Evolutionary conservation across 2,329 filamentous ascomycete genomes (phyloP).

Genomic region (Aspergillus caelatus): DNA sequence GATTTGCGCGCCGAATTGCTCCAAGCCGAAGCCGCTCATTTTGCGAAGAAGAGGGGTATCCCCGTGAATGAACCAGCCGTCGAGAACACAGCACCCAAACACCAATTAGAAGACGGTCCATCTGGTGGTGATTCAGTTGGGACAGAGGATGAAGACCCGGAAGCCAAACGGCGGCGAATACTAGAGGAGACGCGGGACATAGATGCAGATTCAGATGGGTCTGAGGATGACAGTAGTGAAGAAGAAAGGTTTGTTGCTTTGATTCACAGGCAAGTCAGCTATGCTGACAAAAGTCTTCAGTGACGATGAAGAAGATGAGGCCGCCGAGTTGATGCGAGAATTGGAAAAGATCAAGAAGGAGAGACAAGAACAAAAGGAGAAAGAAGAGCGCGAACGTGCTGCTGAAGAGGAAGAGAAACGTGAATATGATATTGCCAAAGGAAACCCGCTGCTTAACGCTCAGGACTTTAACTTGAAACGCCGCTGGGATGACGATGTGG

Average conservation of each 20-base stretch:
- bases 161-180: constrained; percentile 82
- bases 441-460: constrained; percentile 86
- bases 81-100: constrained; percentile 58
- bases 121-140: constrained; percentile 38
- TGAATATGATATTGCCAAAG: constrained; percentile 85
- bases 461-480: constrained; percentile 86
- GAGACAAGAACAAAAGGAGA: constrained; percentile 76
- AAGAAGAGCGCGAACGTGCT: constrained; percentile 79
- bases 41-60: constrained; percentile 77
- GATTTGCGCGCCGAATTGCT: constrained; percentile 90
- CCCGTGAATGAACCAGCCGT: constrained; percentile 48
- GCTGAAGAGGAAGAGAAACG: constrained; percentile 79
- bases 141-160: constrained; percentile 66
- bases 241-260: constrained; percentile 55
- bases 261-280: neutral
- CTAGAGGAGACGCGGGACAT: constrained; percentile 85
- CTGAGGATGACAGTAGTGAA: constrained; percentile 61
- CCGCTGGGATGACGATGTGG: constrained; percentile 96
- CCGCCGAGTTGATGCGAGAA: constrained; percentile 87
- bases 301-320: constrained; percentile 77
- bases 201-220: constrained; percentile 76
- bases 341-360: constrained; percentile 92
- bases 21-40: constrained; percentile 83
- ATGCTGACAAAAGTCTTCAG: constrained; percentile 47
- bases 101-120: constrained; percentile 61